These are phyloP conservation scores for Aspergillus carlsbadensis DNA, from an alignment of 495 filamentous ascomycete species.

Conservation along the genomic window DNA sequence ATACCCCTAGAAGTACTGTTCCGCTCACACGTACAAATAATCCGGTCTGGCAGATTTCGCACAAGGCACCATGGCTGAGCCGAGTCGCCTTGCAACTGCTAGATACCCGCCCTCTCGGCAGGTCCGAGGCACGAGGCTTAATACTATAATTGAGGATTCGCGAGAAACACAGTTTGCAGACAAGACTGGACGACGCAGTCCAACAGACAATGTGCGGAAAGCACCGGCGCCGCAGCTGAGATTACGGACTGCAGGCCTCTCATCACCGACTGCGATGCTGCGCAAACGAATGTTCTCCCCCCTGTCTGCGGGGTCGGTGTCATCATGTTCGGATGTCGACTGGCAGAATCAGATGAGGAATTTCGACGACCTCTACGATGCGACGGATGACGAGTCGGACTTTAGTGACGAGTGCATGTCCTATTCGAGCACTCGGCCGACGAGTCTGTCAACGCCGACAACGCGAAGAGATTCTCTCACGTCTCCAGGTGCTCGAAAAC, in stretches of 20 bases:
- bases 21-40: slow-evolving; percentile 12
- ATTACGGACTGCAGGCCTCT: slow-evolving; percentile 36
- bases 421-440: slow-evolving; percentile 39
- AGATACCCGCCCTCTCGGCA: slow-evolving; percentile 63
- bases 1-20: slow-evolving; percentile 37
- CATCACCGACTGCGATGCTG: slow-evolving; percentile 31
- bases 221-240: slow-evolving; percentile 32
- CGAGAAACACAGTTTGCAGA: slow-evolving; percentile 32
- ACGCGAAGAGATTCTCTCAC: slow-evolving; percentile 36
- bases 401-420: slow-evolving; percentile 49
- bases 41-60: slow-evolving; percentile 20
- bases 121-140: slow-evolving; percentile 70
- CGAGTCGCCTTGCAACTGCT: slow-evolving; percentile 56
- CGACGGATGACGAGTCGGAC: slow-evolving; percentile 69
- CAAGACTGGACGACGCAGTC: neutral
- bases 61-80: slow-evolving; percentile 55
- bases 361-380: slow-evolving; percentile 85
- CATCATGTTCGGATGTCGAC: slow-evolving; percentile 46
- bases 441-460: slow-evolving; percentile 39
- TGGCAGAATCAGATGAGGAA: slow-evolving; percentile 48
- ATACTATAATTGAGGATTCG: slow-evolving; percentile 82
- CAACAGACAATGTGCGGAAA: neutral
- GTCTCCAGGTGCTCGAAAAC: slow-evolving; percentile 43
- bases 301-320: slow-evolving; percentile 35
- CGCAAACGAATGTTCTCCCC: slow-evolving; percentile 36